Evolutionary conservation across 75 land plant species (phyloP), one percentile per base, ranked within the genome.

Genomic region (Gnetum montanum): DNA sequence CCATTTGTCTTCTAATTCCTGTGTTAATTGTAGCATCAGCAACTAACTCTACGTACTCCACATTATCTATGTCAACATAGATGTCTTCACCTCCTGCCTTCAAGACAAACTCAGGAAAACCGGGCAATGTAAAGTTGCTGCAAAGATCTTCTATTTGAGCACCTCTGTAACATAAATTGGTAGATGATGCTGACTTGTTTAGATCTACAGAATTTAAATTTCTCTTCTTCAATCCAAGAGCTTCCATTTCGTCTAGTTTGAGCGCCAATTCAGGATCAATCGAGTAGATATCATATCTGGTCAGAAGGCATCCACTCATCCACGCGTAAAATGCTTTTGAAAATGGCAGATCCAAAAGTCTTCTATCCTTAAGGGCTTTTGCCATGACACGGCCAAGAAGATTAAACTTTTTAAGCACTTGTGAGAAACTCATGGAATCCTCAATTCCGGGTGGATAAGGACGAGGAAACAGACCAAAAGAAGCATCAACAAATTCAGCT

Each of bases 51-150:
- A 88, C 75, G 67, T 80, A 88, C 19, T 64, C 82, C 60, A 84
- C 68, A 65, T 80, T 80, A 18, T 48, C 41, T 16, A 69, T 48
- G 57, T 49, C 63, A 16, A 88, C 93, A 88, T 87, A 66, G 37
- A 59, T 47, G 38, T 69, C 26, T 46, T 74, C 60, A 19, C 37
- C 22, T 28, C 35, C 75, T 60, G 64, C 51, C 24, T 66, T 25
- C 33, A 85, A 76, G 3, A 46, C 37, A 59, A 72, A 85, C 43
- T 82, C 83, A 25, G 71, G 70, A 57, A 79, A 85, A 11, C 95
- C 95, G 34, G 95, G 86, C 70, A 89, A 79, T 24, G 86, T 70
- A 55, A 89, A 89, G 56, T 82, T 86, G 55, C 85, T 76, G 59
- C 67, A 73, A 22, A 85, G 83, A 70, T 89, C 95, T 60, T 85